phyloP scores from a whole-genome alignment of 371 early-diverging fungal genomes.

The Rhizopus stolonifer region DNA sequence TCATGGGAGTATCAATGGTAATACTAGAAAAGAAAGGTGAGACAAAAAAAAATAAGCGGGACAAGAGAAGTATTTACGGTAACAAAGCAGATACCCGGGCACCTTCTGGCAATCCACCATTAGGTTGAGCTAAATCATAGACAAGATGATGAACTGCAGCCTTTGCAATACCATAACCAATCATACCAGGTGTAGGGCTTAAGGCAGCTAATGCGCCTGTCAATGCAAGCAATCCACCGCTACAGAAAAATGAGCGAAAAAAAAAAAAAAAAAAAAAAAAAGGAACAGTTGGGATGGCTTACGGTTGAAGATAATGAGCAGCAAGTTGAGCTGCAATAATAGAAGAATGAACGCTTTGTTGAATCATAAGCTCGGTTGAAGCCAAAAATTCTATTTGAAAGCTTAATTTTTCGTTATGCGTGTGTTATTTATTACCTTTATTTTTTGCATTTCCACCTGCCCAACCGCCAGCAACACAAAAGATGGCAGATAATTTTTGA shows the following conservation, averaged over 20 bases:
- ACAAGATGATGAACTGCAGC: slow-evolving; percentile 93
- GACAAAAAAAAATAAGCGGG: not conserved
- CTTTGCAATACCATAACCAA: slow-evolving; percentile 96
- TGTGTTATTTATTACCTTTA: slow-evolving; percentile 44
- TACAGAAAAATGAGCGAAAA: slow-evolving; percentile 21
- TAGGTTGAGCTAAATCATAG: slow-evolving; percentile 68
- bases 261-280: slow-evolving; percentile 1
- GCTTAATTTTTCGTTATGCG: not conserved
- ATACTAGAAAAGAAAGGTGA: slow-evolving; percentile 39
- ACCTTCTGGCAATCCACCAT: slow-evolving; percentile 75
- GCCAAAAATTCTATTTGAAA: slow-evolving; percentile 60
- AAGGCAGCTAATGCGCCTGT: slow-evolving; percentile 84
- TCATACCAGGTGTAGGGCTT: slow-evolving; percentile 81
- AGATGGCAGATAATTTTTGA: slow-evolving; percentile 73
- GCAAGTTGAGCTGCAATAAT: slow-evolving; percentile 82
- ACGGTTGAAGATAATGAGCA: slow-evolving; percentile 73
- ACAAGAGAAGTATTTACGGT: slow-evolving; percentile 75
- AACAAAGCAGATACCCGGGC: slow-evolving; percentile 74
- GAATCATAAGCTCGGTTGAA: slow-evolving; percentile 71
- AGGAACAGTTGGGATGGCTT: too few species aligned
- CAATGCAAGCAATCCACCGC: slow-evolving; percentile 80
- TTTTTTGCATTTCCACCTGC: slow-evolving; percentile 88
- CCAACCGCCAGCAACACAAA: slow-evolving; percentile 98
- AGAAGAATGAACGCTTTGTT: slow-evolving; percentile 83
- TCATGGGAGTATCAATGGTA: slow-evolving; percentile 92